A percentile compares a stretch with the other conserved stretches of the same genome.
phyloP scores from a whole-genome alignment of 106 monocot genomes.

The Dendrobium nobile region DNA sequence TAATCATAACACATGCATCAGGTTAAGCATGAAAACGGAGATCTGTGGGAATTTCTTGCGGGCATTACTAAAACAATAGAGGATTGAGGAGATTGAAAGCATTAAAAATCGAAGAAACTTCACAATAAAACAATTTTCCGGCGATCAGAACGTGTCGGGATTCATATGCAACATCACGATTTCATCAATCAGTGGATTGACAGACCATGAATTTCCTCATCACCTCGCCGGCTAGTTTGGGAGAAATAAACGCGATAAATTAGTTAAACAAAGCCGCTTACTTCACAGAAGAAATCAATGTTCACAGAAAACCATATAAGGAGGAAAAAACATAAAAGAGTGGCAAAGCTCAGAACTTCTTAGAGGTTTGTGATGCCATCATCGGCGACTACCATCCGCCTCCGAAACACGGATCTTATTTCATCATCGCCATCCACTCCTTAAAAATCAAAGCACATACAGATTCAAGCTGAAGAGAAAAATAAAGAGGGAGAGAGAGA shows the following conservation, averaged over 20 bases:
- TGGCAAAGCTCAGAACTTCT: conserved; percentile 6
- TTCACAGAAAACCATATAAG: not conserved
- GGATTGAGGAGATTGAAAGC: no score
- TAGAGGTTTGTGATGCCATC: conserved; percentile 13
- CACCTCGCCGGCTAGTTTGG: not conserved
- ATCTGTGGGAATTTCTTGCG: no score
- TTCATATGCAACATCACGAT: not conserved
- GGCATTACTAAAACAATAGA: no score
- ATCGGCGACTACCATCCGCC: not conserved
- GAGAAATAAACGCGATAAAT: not conserved
- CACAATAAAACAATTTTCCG: not conserved
- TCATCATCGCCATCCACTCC: conserved; percentile 1
- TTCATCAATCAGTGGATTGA: conserved; percentile 1
- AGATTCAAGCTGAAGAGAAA: not conserved
- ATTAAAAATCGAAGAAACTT: no score
- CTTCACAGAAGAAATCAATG: not conserved
- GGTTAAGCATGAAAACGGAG: no score
- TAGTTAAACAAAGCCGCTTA: not conserved
- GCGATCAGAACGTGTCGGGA: not conserved
- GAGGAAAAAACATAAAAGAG: not conserved
- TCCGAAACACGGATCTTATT: not conserved
- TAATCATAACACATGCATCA: no score
- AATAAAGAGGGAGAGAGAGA: not conserved
- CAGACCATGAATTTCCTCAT: conserved; percentile 10
- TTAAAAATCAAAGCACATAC: not conserved